These are phyloP conservation scores for Dryas drummondii DNA, from an alignment of 306 rosid genomes.

Conservation along the genomic window DNA sequence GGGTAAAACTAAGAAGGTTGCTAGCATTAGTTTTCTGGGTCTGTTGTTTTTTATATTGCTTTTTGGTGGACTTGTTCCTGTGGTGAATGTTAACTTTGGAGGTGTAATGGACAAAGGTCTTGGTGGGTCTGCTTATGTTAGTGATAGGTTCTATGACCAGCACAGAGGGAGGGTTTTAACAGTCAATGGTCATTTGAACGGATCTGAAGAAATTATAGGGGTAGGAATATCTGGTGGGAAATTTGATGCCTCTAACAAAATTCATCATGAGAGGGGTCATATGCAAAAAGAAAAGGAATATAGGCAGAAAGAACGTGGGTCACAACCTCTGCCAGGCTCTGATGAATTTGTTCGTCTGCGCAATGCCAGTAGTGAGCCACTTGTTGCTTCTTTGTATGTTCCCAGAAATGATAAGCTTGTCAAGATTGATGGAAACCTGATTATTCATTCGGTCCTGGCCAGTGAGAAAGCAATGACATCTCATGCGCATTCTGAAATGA, in stretches of 20 bases:
- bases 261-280: conserved; percentile 39
- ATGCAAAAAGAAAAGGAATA: conserved; percentile 16
- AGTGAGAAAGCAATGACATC: conserved; percentile 86
- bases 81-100: conserved; percentile 56
- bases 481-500: conserved; percentile 34
- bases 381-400: conserved; percentile 87
- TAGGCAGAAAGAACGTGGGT: conserved; percentile 27
- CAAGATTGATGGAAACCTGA: conserved; percentile 93
- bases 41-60: conserved; percentile 70
- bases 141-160: conserved; percentile 45
- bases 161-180: conserved; percentile 57
- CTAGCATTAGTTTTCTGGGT: conserved; percentile 92
- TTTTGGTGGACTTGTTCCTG: conserved; percentile 79
- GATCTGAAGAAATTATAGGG: conserved; percentile 43
- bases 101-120: conserved; percentile 47
- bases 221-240: conserved; percentile 42
- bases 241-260: conserved; percentile 34
- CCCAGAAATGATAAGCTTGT: conserved; percentile 93
- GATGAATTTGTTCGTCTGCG: conserved; percentile 37
- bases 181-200: conserved; percentile 42
- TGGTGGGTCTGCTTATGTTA: conserved; percentile 43
- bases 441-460: conserved; percentile 89
- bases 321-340: conserved; percentile 17
- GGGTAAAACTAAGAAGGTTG: conserved; percentile 89
- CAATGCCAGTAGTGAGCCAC: conserved; percentile 84